Percentiles rank a stretch among this genome's conserved stretches.
These are phyloP conservation scores for Amanita phalloides DNA, from an alignment of 768 basidiomycete genomes.

Conservation along the genomic window DNA sequence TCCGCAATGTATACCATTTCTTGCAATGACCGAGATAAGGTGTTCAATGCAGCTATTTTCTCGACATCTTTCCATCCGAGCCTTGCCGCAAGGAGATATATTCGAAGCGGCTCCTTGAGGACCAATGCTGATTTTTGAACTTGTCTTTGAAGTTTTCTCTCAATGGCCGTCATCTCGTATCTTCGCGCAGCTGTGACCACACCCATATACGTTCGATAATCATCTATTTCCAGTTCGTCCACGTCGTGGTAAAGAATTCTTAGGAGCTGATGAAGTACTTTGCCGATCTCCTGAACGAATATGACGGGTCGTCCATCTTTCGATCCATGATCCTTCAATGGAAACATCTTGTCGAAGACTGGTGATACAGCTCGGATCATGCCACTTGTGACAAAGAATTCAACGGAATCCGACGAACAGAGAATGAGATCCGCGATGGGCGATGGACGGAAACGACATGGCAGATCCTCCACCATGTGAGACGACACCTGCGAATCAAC, in stretches of 20 bases:
- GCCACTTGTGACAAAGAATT: constrained; percentile 18
- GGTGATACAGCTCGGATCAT: constrained; percentile 19
- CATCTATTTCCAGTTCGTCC: not conserved
- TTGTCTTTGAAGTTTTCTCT: not conserved
- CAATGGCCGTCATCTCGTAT: not conserved
- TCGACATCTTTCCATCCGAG: not conserved
- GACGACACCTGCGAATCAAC: not conserved
- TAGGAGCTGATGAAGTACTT: constrained; percentile 6
- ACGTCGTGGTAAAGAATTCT: constrained; percentile 1
- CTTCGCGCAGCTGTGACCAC: not conserved
- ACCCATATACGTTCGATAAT: not conserved
- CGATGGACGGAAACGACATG: not conserved
- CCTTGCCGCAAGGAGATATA: not conserved
- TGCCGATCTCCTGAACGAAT: constrained; percentile 8
- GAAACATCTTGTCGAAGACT: constrained; percentile 20
- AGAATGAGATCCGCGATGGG: constrained; percentile 14
- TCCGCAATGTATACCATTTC: not conserved
- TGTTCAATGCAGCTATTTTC: not conserved
- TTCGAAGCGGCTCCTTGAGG: not conserved
- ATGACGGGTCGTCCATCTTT: constrained; percentile 5
- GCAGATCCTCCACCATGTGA: too few species aligned
- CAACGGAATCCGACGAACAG: constrained; percentile 16
- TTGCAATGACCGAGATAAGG: not conserved
- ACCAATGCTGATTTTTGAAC: not conserved
- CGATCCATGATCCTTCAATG: constrained; percentile 6